Evolutionary conservation across 2,329 filamentous ascomycete genomes (phyloP), one percentile per base, ranked within the genome.

Genomic region (Fusarium sp.): DNA sequence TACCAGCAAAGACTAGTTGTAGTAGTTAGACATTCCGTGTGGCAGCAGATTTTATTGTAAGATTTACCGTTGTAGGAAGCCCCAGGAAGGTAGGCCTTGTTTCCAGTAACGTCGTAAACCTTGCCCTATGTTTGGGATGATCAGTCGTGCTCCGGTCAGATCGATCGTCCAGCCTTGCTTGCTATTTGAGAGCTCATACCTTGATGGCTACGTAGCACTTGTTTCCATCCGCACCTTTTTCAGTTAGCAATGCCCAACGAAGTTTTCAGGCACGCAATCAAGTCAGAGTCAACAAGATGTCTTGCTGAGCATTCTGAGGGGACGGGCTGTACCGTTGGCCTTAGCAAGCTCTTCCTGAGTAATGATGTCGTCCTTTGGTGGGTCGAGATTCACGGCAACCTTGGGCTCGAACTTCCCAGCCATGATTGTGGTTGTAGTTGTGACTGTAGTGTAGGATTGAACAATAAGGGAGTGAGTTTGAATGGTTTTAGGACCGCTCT

Each of bases 21-120:
- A 48, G 23, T 18, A 33, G 49, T 75, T 37, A 76, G 68, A 41
- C 32, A 44, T 20, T 17, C 11, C 33, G 33, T 27, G 20, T 38
- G 30, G 38, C 27, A 23, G 8, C 20, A 13, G 18, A 26, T 48
- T 49, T 30, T 38, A 42, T 30, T 23, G 6, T 30, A 26, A 17
- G 23, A 26, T 12, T 78, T 85, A 98, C 96, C 93, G 76, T 93
- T 88, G 82, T 99, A 99, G 70, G 91, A 90, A 50, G 93, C 95
- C 27, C 90, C 92, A 13, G 92, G 90, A 49, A 90, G 90, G 80
- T 99, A 99, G 18, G 93, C 90, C 72, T 92, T 90, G 82, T 98
- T 99, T 55, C 92, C 93, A 27, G 90, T 94, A 67, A 99, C 96
- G 78, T 99, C 95, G 78, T 98, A 99, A 56, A 99, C 92, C 67